Base-by-base conservation (phyloP, 2,329 filamentous ascomycete species). In the Talaromyces sp. region DNA sequence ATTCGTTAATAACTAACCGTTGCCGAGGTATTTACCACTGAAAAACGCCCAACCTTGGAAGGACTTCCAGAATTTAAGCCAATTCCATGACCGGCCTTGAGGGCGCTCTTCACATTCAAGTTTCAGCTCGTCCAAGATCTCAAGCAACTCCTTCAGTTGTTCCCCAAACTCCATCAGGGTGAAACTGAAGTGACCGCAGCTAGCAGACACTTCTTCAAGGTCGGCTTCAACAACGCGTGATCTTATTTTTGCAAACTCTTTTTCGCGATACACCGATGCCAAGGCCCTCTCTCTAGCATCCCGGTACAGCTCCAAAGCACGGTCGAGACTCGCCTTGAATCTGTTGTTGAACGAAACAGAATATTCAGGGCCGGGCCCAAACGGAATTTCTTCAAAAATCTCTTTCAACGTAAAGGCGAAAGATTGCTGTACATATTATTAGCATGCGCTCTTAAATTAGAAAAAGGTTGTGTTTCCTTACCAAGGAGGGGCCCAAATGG, bases 141-240 rank as follows among this genome's bases (percentile, higher is more conserved):
- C 86, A 51, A 99, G 75, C 67, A 96, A 94, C 12, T 84, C 84
- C 65, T 90, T 86, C 77, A 96, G 89, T 70, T 97, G 92, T 70
- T 96, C 90, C 0, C 91, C 92, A 69, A 97, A 93, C 66, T 94
- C 90, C 64, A 94, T 85, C 27, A 99, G 80, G 50, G 90, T 95
- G 72, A 94, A 97, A 70, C 90, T 93, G 71, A 97, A 99, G 74
- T 97, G 92, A 0, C 94, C 93, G 69, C 94, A 99, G 60, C 92
- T 95, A n/a, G 94, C 93, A 46, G 93, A 92, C 11, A 97, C 92
- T 74, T 99, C 94, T 72, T 99, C 94, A 60, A 96, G 92, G 72
- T 97, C 94, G 2, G 93, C 94, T 70, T 95, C 88, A 9, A 93
- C 83, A 63, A 89, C 88, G 57, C 91, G 82, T 0, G 88, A 87